A percentile compares a stretch with the other conserved stretches of the same genome.
Conservation (phyloP, 2,329 filamentous ascomycete genomes). For the Lachnellula hyalina region DNA sequence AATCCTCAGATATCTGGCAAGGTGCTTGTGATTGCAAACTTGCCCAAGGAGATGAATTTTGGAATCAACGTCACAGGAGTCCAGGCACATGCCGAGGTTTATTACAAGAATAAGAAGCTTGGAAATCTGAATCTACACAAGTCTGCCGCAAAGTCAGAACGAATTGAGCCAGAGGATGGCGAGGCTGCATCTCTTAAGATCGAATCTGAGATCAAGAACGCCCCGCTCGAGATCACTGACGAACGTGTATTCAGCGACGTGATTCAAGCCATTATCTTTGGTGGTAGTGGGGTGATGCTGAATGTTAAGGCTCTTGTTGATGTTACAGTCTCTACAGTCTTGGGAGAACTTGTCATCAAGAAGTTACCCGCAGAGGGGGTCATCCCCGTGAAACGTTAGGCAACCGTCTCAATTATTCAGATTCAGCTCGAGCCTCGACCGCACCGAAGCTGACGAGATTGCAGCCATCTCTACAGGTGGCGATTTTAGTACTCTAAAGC, state of each 20-base stretch:
- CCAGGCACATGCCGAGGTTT: slow-evolving; percentile 72
- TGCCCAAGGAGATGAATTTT: slow-evolving; percentile 86
- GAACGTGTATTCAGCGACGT: slow-evolving; percentile 73
- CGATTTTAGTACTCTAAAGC: slow-evolving; percentile 43
- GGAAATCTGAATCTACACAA: slow-evolving; percentile 80
- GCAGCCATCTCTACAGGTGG: slow-evolving; percentile 54
- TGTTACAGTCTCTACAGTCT: slow-evolving; percentile 72
- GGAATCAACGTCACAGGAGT: slow-evolving; percentile 72
- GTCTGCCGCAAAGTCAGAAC: slow-evolving; percentile 80
- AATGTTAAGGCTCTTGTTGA: slow-evolving; percentile 76
- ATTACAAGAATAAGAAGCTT: slow-evolving; percentile 71
- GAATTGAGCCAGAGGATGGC: slow-evolving; percentile 48
- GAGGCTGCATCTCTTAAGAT: slow-evolving; percentile 64
- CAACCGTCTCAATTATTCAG: slow-evolving; percentile 43
- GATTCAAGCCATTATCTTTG: slow-evolving; percentile 75
- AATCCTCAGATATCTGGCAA: slow-evolving; percentile 78
- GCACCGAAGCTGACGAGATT: slow-evolving; percentile 31
- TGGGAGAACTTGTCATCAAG: slow-evolving; percentile 76
- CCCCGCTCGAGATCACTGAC: slow-evolving; percentile 78
- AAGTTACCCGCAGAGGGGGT: slow-evolving; percentile 79
- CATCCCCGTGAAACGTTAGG: slow-evolving; percentile 92
- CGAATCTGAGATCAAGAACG: slow-evolving; percentile 68
- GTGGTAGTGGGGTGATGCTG: slow-evolving; percentile 61
- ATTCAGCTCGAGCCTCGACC: slow-evolving; percentile 27
- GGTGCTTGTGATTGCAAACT: slow-evolving; percentile 68